These are phyloP conservation scores for Tulasnella sp. DNA, from an alignment of 768 basidiomycete species.

Conservation along the genomic window DNA sequence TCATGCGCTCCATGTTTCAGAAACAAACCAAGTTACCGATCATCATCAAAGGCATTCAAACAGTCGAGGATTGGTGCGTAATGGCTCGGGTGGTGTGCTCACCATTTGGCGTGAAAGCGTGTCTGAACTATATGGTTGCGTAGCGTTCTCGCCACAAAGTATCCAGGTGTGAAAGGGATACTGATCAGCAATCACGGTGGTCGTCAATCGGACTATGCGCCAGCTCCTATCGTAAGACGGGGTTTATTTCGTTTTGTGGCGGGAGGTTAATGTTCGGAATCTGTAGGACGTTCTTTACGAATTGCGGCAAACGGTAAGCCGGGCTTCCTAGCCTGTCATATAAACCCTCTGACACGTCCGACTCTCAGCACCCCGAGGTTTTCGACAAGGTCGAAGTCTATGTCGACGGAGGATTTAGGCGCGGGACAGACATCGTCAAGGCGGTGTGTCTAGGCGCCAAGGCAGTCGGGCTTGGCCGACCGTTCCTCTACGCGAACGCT, in stretches of 20 bases:
- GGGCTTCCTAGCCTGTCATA: neutral
- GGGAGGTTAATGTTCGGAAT: neutral
- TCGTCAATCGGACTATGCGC: slow-evolving; percentile 25
- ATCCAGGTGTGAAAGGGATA: slow-evolving; percentile 71
- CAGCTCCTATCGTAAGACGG: slow-evolving; percentile 3
- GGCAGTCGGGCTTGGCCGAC: slow-evolving; percentile 75
- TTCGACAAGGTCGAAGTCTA: slow-evolving; percentile 33
- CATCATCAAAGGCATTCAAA: slow-evolving; percentile 37
- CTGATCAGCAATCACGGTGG: slow-evolving; percentile 89
- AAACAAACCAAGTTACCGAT: slow-evolving; percentile 32
- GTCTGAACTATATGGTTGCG: no score
- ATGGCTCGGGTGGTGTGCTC: no score
- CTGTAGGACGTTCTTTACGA: slow-evolving; percentile 7
- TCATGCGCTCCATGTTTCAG: slow-evolving; percentile 20
- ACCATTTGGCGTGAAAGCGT: no score
- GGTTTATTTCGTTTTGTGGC: neutral
- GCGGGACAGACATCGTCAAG: slow-evolving; percentile 38
- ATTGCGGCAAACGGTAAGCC: neutral
- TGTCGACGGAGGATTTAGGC: slow-evolving; percentile 35
- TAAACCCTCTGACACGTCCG: neutral
- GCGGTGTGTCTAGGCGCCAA: slow-evolving; percentile 49
- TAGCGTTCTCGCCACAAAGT: slow-evolving; percentile 51
- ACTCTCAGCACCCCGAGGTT: slow-evolving; percentile 24
- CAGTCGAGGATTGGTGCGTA: slow-evolving; percentile 29
- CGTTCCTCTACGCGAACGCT: slow-evolving; percentile 60